Percentiles rank a stretch among this genome's conserved stretches.
phyloP scores from a whole-genome alignment of 75 land plant species.

The Pseudotsuga menziesii region DNA sequence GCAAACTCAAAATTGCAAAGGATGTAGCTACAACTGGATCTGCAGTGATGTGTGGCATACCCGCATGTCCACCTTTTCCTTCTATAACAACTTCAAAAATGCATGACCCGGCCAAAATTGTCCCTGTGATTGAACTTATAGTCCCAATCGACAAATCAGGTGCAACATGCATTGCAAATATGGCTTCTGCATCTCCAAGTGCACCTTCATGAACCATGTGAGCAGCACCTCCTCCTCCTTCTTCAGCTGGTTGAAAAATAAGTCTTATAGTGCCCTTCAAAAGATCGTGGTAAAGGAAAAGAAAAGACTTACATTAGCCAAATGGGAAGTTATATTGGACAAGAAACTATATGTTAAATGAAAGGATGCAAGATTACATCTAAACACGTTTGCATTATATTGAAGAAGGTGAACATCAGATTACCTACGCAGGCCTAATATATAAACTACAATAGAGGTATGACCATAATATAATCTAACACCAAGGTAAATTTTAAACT shows the following conservation, averaged over 20 bases:
- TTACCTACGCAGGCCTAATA: no score
- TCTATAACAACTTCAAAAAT: conserved; percentile 50
- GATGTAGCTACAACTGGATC: conserved; percentile 87
- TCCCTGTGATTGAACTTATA: conserved; percentile 43
- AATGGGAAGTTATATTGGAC: background rate
- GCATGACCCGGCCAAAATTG: conserved; percentile 48
- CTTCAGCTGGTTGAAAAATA: conserved; percentile 90
- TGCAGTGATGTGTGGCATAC: conserved; percentile 41
- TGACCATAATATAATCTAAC: no score
- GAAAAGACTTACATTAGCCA: background rate
- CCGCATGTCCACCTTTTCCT: conserved; percentile 85
- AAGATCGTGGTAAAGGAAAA: background rate
- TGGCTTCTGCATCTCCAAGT: conserved; percentile 72
- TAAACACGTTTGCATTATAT: no score
- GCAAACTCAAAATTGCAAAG: conserved; percentile 62
- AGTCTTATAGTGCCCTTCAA: conserved; percentile 73
- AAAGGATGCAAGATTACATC: no score
- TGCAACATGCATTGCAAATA: conserved; percentile 75
- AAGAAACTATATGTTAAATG: background rate
- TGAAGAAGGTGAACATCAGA: no score
- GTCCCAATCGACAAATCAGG: conserved; percentile 34
- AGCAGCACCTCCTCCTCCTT: conserved; percentile 75
- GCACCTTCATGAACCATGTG: conserved; percentile 84
- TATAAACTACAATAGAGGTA: no score
- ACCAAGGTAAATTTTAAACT: no score